A percentile compares a stretch with the other conserved stretches of the same genome.
These are phyloP conservation scores for Hymenoscyphus salicellus DNA, from an alignment of 2,329 filamentous ascomycete genomes.

Conservation along the genomic window DNA sequence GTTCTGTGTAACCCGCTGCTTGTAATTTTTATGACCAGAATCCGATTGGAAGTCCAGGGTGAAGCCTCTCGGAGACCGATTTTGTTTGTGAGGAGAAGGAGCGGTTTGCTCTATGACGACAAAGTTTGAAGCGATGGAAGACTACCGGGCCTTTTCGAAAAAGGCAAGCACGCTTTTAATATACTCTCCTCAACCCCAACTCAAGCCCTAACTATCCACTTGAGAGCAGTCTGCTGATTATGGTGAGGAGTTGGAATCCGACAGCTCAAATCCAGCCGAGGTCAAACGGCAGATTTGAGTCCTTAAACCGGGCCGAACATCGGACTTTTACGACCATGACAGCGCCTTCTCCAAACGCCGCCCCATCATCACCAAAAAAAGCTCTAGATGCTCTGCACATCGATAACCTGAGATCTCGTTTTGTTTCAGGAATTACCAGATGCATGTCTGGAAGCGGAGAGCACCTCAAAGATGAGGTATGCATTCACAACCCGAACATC, in stretches of 20 bases:
- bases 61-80: too few species aligned
- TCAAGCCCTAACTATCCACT: not conserved
- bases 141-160: too few species aligned
- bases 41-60: too few species aligned
- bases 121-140: too few species aligned
- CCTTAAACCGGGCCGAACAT: not conserved
- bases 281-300: too few species aligned
- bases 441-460: conserved; percentile 63
- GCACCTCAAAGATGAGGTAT: conserved; percentile 68
- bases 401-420: not conserved
- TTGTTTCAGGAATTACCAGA: conserved; percentile 16
- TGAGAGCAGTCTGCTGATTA: not conserved
- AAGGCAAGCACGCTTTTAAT: too few species aligned
- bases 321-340: not conserved
- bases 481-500: conserved; percentile 4
- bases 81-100: too few species aligned
- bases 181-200: not conserved
- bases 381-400: conserved; percentile 2
- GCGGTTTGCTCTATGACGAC: too few species aligned
- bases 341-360: not conserved
- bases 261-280: not conserved
- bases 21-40: too few species aligned
- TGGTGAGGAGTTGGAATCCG: not conserved
- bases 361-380: not conserved
- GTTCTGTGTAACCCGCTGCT: too few species aligned